Conservation (phyloP, 805 yeast genomes). For the Candida easanensis region DNA sequence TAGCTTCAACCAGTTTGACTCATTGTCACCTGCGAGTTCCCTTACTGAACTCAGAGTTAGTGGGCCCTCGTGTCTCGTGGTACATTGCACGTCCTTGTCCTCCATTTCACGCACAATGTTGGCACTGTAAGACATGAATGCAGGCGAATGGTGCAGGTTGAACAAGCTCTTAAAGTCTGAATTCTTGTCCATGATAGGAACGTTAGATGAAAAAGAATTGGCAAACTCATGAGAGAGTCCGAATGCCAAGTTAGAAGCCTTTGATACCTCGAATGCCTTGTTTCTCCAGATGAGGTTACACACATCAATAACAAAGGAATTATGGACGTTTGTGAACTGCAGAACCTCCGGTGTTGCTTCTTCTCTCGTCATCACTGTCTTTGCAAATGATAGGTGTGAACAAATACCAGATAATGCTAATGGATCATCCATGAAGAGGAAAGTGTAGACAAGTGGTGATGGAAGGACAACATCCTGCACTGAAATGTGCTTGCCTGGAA, state of each 20-base stretch:
- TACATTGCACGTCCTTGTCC: conserved; percentile 34
- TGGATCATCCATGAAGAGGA: conserved; percentile 43
- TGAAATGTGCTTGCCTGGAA: conserved; percentile 24
- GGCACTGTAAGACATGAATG: conserved; percentile 44
- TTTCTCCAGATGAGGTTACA: conserved; percentile 58
- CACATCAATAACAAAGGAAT: conserved; percentile 52
- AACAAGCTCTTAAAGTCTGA: conserved; percentile 25
- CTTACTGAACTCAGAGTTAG: conserved; percentile 42
- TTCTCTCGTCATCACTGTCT: conserved; percentile 13
- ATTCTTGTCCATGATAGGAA: conserved; percentile 26
- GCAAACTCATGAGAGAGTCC: conserved; percentile 30
- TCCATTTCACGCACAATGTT: conserved; percentile 45
- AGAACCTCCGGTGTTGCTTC: conserved; percentile 17
- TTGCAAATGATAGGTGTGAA: conserved; percentile 41
- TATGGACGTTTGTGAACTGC: conserved; percentile 37
- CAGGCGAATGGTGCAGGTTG: conserved; percentile 49
- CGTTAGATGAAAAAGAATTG: conserved; percentile 21
- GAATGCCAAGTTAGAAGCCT: conserved; percentile 32
- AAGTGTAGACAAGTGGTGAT: conserved; percentile 35
- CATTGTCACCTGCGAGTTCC: conserved; percentile 25
- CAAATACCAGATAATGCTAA: conserved; percentile 44
- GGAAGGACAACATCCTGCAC: conserved; percentile 35
- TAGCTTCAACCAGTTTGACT: conserved; percentile 35
- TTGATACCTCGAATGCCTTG: conserved; percentile 40
- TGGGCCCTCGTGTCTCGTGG: conserved; percentile 50